A percentile compares a stretch with the other conserved stretches of the same genome.
Conservation (phyloP, 2,329 filamentous ascomycete genomes). For the Sarocladiaceae sp. region DNA sequence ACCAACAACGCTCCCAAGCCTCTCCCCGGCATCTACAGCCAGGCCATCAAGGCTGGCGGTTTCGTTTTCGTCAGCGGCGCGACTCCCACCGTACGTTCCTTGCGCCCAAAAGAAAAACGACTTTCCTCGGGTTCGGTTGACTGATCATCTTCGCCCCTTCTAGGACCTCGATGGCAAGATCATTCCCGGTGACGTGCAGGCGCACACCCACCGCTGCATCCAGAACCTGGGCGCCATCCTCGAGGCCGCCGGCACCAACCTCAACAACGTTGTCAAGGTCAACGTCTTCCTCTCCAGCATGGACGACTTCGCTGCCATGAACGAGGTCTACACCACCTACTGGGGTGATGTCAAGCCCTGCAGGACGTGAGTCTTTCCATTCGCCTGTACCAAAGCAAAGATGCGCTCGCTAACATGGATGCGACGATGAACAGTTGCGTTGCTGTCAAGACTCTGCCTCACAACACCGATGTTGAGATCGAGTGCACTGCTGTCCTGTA, state of each 20-base stretch:
- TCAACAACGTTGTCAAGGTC: slow-evolving; percentile 65
- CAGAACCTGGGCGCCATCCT: slow-evolving; percentile 66
- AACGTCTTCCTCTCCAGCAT: slow-evolving; percentile 68
- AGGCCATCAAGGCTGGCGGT: slow-evolving; percentile 60
- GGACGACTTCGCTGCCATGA: slow-evolving; percentile 70
- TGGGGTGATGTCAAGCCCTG: slow-evolving; percentile 48
- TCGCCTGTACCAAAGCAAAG: no score
- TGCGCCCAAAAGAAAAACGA: background rate
- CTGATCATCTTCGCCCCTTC: background rate
- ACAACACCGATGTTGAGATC: slow-evolving; percentile 27
- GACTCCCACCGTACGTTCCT: slow-evolving; percentile 45
- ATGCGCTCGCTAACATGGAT: no score
- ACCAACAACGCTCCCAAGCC: slow-evolving; percentile 34
- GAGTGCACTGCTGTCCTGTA: slow-evolving; percentile 20
- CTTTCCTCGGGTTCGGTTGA: no score
- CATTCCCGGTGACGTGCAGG: slow-evolving; percentile 56
- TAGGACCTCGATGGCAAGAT: slow-evolving; percentile 50
- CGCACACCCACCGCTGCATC: slow-evolving; percentile 64
- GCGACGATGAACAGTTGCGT: slow-evolving; percentile 26
- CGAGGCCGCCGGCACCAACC: slow-evolving; percentile 57
- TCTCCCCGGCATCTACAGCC: slow-evolving; percentile 34
- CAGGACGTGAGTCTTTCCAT: slow-evolving; percentile 31
- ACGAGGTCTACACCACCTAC: slow-evolving; percentile 64
- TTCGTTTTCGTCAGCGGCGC: slow-evolving; percentile 67
- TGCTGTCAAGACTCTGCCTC: slow-evolving; percentile 27